Percentiles rank a stretch among this genome's conserved stretches.
Evolutionary conservation across 306 rosid species (phyloP).

Genomic region (Cucumis sativus): DNA sequence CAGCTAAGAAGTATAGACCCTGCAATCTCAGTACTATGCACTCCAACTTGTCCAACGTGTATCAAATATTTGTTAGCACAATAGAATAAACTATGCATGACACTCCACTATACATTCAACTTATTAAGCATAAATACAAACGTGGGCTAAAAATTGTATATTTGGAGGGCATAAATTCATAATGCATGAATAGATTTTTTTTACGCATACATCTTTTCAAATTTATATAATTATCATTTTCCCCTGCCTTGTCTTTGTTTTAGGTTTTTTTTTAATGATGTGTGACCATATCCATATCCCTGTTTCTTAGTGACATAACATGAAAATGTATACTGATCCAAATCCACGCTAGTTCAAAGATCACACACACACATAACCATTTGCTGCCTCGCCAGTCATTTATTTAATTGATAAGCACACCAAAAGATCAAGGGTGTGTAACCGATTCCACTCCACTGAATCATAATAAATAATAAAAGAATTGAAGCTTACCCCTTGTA

Average conservation of each 20-base stretch:
- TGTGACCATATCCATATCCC: background rate
- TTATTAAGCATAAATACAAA: background rate
- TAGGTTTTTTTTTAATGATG: background rate
- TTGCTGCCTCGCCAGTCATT: background rate
- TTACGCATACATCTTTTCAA: background rate
- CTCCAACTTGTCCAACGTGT: background rate
- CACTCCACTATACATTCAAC: background rate
- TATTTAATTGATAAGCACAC: background rate
- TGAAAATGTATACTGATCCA: background rate
- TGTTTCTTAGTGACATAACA: background rate
- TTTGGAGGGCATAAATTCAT: background rate
- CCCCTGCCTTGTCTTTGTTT: background rate
- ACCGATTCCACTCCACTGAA: background rate
- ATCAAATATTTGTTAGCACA: background rate
- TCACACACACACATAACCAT: background rate
- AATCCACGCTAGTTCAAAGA: background rate
- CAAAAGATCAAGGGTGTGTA: background rate
- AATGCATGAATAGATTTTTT: background rate
- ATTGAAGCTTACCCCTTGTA: constrained; percentile 66
- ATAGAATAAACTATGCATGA: background rate
- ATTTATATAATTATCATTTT: no score
- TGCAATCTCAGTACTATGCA: background rate
- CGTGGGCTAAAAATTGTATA: background rate
- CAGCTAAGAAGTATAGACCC: background rate
- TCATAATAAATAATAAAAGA: background rate